Evolutionary conservation across 257 asterid genomes (phyloP), one percentile per base, ranked within the genome.

Genomic region (Ocimum tenuiflorum): DNA sequence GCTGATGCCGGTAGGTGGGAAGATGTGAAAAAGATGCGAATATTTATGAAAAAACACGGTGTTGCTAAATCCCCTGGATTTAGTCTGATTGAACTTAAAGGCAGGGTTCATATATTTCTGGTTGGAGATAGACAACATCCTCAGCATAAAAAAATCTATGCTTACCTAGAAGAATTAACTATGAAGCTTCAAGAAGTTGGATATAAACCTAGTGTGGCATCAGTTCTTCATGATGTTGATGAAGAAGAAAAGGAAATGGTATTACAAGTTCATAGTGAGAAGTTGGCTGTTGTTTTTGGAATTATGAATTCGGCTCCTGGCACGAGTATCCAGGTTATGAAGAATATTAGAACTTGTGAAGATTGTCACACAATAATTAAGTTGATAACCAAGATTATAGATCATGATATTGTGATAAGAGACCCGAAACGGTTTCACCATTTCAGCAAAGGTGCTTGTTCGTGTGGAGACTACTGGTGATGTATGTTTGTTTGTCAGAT

Each of bases 391-490:
- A 81, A 82, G 87, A 75, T 91, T 53, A 78, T 72, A 33, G 83
- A 74, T 52, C 80, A 81, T 48, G 91, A 91, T 64, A 89, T 91
- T 65, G 92, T 89, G 72, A 80, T 89, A 14, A 87, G 97, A 72
- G 98, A 91, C 82, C 85, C 95, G 1, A 91, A 89, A 75, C 70
- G 96, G 71, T 91, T 91, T 79, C 98, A 89, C 79, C 96, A 81
- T 80, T 89, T 91, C 70, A 82, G 73, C 61, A 68, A 87, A 19
- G 98, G 98, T 57, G 24, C 53, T 12, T 91, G 98, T 76, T 89
- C 98, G 0, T 89, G 98, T 69, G 88, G 91, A 67, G 97, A 89
- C 73, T 91, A 86, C 75, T 91, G 96, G 98, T 91, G 85, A 87
- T 74, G 31, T 4, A 27, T 27, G n/a, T 27, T 27, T 27, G 31